Evolutionary conservation across 2,329 filamentous ascomycete genomes (phyloP), one percentile per base, ranked within the genome.

Genomic region (Aspergillus puulaauensis): DNA sequence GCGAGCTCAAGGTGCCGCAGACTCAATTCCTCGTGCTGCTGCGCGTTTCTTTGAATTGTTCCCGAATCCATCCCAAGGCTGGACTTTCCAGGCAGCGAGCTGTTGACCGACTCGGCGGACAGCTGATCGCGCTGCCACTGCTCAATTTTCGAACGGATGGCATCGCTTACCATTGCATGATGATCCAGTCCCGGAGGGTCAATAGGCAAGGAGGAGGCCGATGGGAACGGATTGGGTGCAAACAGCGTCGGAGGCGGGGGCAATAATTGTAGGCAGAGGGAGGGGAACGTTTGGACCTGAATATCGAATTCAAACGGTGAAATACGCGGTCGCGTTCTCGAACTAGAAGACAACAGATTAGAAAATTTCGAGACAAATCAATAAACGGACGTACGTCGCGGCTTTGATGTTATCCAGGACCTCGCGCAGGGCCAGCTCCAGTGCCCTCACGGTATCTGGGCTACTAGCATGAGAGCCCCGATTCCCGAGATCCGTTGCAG

Each of bases 341-440:
- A 75, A 58, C 80, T 83, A 55, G 15, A 57, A 61, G 53, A n/a
- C n/a, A 49, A 19, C 53, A 23, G 21, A n/a, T 31, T 3, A 2
- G 33, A 41, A 8, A 33, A 41, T 9, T 15, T 54, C 21, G 6
- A 37, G 4, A n/a, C 4, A 41, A 54, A 31, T n/a, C 31, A 45
- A 39, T 8, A 37, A 17, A 37, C 33, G 11, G 48, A 76, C 86
- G 67, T 81, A 93, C 90, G 88, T 91, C 63, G 93, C 92, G 61
- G 92, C 90, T 70, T 90, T 86, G 72, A 93, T 84, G 59, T 90
- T 93, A 67, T 88, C 87, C 54, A 96, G 76, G 45, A 97, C 80
- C 76, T 97, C 93, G 61, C 90, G 82, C 65, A 97, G 76, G 6
- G 93, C 92, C 70, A 97, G 77, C 76, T 96, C 91, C 21, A 93